Evolutionary conservation across 805 yeast species (phyloP).

Genomic region (Pichia membranifaciens): DNA sequence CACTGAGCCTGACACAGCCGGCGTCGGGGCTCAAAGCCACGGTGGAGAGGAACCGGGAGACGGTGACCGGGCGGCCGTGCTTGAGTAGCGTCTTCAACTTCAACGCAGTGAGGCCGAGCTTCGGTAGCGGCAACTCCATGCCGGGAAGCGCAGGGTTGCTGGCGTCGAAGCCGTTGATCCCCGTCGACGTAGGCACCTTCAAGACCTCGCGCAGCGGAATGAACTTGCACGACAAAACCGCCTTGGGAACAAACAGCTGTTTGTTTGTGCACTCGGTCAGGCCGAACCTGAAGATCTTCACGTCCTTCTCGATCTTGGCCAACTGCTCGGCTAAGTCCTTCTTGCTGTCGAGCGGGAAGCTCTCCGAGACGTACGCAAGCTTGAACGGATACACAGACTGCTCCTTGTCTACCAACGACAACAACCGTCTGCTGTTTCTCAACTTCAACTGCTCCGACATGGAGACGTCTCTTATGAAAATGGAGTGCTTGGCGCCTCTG

Average conservation of each 20-base stretch:
- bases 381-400: conserved; percentile 91
- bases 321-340: conserved; percentile 34
- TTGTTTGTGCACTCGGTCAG: conserved; percentile 74
- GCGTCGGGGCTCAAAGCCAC: conserved; percentile 47
- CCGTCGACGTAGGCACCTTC: conserved; percentile 59
- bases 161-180: conserved; percentile 61
- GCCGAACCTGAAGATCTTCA: conserved; percentile 65
- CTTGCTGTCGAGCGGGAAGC: conserved; percentile 51
- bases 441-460: conserved; percentile 70
- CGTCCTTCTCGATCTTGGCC: conserved; percentile 43
- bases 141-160: conserved; percentile 63
- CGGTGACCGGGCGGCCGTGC: conserved; percentile 46
- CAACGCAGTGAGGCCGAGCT: conserved; percentile 63
- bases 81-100: conserved; percentile 60
- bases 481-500: conserved; percentile 58
- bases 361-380: conserved; percentile 59
- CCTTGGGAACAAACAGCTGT: conserved; percentile 68
- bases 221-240: conserved; percentile 66
- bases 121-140: conserved; percentile 68
- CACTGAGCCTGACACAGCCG: conserved; percentile 73
- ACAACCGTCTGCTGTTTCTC: conserved; percentile 63
- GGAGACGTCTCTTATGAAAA: conserved; percentile 84
- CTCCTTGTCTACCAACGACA: conserved; percentile 63
- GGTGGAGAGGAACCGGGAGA: conserved; percentile 77
- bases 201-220: conserved; percentile 64